Percentiles rank a stretch among this genome's conserved stretches.
phyloP scores from a whole-genome alignment of 2,329 filamentous ascomycete species.

The Penicillium sp. region DNA sequence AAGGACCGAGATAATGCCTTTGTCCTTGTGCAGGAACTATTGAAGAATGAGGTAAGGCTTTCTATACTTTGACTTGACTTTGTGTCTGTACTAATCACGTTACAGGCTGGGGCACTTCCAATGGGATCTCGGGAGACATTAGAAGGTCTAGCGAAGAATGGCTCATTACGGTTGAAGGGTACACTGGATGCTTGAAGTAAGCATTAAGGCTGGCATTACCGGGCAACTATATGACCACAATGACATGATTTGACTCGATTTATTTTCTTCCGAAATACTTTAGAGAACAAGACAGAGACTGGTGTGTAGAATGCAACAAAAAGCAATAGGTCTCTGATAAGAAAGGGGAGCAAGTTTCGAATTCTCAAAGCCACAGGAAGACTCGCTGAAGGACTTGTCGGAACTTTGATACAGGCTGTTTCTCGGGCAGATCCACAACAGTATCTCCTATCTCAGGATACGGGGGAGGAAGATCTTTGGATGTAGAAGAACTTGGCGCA shows the following conservation, averaged over 20 bases:
- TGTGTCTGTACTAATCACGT: constrained; percentile 14
- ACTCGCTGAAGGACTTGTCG: not conserved
- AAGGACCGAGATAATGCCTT: constrained; percentile 52
- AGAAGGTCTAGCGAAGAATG: constrained; percentile 37
- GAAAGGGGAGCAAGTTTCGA: not conserved
- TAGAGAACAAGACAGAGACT: not conserved
- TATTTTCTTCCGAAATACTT: not conserved
- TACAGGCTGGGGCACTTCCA: constrained; percentile 40
- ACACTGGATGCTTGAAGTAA: constrained; percentile 3
- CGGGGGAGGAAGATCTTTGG: not conserved
- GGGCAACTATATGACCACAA: not conserved
- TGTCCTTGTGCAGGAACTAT: constrained; percentile 47
- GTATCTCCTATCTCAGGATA: not conserved
- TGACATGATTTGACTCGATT: not conserved
- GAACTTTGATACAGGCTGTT: not conserved
- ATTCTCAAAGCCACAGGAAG: not conserved
- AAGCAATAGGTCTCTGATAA: not conserved
- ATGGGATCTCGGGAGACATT: constrained; percentile 35
- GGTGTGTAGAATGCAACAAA: not conserved
- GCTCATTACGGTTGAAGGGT: constrained; percentile 32
- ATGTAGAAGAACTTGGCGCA: too few species aligned
- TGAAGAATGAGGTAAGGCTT: constrained; percentile 47
- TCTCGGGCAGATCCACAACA: not conserved
- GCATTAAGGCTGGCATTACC: not conserved
- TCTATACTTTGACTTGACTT: not conserved